Evolutionary conservation across 2,329 filamentous ascomycete genomes (phyloP).

Genomic region (Elsinoe batatas): DNA sequence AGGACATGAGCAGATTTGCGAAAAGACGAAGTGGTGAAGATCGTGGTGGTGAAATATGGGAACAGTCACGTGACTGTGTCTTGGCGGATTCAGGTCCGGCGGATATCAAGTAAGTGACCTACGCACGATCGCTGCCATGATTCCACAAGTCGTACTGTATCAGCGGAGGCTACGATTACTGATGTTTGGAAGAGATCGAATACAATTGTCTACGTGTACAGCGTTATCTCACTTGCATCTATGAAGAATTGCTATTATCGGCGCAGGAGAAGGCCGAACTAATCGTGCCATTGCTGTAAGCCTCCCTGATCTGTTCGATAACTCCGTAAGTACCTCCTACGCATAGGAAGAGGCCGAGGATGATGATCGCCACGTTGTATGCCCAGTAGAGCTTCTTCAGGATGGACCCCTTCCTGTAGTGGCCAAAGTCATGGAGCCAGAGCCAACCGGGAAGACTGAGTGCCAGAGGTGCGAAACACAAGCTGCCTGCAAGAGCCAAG

Average conservation of each 20-base stretch:
- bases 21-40: no score
- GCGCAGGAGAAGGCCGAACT: constrained; percentile 39
- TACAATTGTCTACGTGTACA: not conserved
- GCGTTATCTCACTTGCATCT: not conserved
- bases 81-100: no score
- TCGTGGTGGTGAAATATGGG: no score
- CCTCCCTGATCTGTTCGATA: constrained; percentile 42
- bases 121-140: no score
- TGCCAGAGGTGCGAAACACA: constrained; percentile 44
- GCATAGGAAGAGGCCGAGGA: constrained; percentile 39
- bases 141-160: no score
- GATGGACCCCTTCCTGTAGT: constrained; percentile 31
- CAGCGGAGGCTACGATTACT: no score
- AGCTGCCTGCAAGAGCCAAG: constrained; percentile 38
- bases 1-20: no score
- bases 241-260: constrained; percentile 32
- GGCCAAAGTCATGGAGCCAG: constrained; percentile 42
- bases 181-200: not conserved
- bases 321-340: constrained; percentile 43
- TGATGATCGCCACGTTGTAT: constrained; percentile 35
- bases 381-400: constrained; percentile 30
- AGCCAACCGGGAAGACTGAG: constrained; percentile 40
- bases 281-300: constrained; percentile 41
- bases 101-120: no score
- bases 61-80: no score